Evolutionary conservation across 2,329 filamentous ascomycete genomes (phyloP).

Genomic region (Elsinoe perseae): DNA sequence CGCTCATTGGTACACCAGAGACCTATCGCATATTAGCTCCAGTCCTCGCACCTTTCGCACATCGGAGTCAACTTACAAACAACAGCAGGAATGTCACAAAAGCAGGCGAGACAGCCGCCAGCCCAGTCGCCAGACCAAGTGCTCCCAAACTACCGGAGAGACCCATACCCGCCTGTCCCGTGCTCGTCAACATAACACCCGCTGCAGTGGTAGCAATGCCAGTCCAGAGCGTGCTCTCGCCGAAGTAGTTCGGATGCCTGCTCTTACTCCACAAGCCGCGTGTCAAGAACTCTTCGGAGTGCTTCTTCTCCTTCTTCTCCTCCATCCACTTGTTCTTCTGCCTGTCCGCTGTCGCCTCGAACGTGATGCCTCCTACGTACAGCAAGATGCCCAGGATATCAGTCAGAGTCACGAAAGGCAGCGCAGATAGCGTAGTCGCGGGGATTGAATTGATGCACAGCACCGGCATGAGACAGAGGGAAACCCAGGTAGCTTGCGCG

Average conservation of each 20-base stretch:
- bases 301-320: constrained; percentile 56
- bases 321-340: constrained; percentile 57
- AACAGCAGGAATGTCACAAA: constrained; percentile 57
- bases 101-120: constrained; percentile 54
- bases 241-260: constrained; percentile 64
- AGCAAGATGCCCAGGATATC: constrained; percentile 52
- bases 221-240: constrained; percentile 62
- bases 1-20: constrained; percentile 55
- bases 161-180: constrained; percentile 52
- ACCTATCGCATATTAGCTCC: constrained; percentile 25
- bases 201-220: constrained; percentile 55
- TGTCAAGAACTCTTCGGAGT: constrained; percentile 60
- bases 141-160: constrained; percentile 40
- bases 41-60: neutral
- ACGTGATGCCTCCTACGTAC: constrained; percentile 51
- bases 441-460: constrained; percentile 57
- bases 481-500: constrained; percentile 61
- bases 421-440: constrained; percentile 41
- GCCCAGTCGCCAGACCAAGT: constrained; percentile 37
- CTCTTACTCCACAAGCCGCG: constrained; percentile 54
- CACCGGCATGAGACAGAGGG: constrained; percentile 58
- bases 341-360: constrained; percentile 55
- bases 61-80: constrained; percentile 46
- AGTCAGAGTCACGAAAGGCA: constrained; percentile 44
- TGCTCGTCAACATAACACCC: constrained; percentile 48